Conservation (phyloP, 192 early-diverging fungal species). For the Phlyctochytrium arcticum region DNA sequence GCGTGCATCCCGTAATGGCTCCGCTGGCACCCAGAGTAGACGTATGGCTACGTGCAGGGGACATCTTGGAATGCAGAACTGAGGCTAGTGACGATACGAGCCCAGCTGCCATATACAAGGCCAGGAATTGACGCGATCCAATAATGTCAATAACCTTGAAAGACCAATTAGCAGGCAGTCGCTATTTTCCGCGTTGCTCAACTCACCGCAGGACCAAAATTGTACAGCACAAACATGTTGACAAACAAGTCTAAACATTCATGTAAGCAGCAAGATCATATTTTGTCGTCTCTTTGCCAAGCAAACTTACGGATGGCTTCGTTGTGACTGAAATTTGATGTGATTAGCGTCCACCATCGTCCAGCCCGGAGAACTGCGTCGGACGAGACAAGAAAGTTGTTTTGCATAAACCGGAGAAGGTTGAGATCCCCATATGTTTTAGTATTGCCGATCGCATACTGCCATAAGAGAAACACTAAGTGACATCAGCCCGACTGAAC, state of each 20-base stretch:
- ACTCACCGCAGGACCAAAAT: conserved; percentile 28
- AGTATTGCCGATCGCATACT: conserved; percentile 14
- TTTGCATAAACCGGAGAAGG: conserved; percentile 18
- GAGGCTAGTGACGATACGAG: not conserved
- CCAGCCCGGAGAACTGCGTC: conserved; percentile 10
- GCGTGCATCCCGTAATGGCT: conserved; percentile 16
- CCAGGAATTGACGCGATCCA: conserved; percentile 26
- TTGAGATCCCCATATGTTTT: conserved; percentile 10
- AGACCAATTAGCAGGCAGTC: not conserved
- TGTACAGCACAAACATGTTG: conserved; percentile 44
- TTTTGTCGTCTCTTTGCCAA: too few relatives aligned
- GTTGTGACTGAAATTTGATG: conserved; percentile 31
- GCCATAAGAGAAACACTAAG: conserved; percentile 35
- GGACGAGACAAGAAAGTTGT: conserved; percentile 30
- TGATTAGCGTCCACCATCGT: conserved; percentile 37
- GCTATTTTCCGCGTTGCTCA: not conserved
- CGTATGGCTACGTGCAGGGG: not conserved
- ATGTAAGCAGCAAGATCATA: too few relatives aligned
- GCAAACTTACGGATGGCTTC: conserved; percentile 26
- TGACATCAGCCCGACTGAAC: not conserved
- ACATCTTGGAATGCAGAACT: not conserved
- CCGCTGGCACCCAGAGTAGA: conserved; percentile 33
- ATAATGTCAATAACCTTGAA: conserved; percentile 25
- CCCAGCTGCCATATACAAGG: conserved; percentile 34
- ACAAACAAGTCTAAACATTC: conserved; percentile 4